Percentiles rank a stretch among this genome's conserved stretches.
These are phyloP conservation scores for Suhomyces sp. DNA, from an alignment of 805 yeast species.

Conservation along the genomic window DNA sequence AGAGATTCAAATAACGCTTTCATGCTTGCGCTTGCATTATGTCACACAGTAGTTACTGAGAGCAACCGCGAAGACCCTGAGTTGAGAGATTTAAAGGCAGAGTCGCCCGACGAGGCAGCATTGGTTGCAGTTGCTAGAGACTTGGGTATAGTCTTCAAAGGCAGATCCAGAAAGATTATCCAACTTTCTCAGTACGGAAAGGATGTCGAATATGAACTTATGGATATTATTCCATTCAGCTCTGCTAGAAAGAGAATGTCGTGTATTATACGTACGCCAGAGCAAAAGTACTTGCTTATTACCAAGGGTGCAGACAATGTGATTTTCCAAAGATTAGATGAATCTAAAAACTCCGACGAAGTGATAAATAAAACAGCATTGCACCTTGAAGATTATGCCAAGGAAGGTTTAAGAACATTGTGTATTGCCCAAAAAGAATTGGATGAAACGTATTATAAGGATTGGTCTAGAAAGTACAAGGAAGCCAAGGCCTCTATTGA, in stretches of 20 bases:
- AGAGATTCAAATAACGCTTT: conserved; percentile 52
- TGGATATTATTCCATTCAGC: conserved; percentile 60
- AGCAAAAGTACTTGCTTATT: conserved; percentile 44
- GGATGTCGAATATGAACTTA: conserved; percentile 42
- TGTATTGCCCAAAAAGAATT: conserved; percentile 62
- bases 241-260: conserved; percentile 80
- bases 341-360: conserved; percentile 43
- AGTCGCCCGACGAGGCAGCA: conserved; percentile 83
- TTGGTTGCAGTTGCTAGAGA: conserved; percentile 75
- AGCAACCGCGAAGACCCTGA: conserved; percentile 35
- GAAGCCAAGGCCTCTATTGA: conserved; percentile 57
- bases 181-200: conserved; percentile 45
- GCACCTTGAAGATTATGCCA: conserved; percentile 66
- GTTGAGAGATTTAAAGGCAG: conserved; percentile 60
- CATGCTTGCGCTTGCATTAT: conserved; percentile 63
- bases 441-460: conserved; percentile 40
- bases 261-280: conserved; percentile 51
- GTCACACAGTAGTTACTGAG: conserved; percentile 75
- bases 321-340: conserved; percentile 44
- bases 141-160: conserved; percentile 61
- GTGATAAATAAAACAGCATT: conserved; percentile 55
- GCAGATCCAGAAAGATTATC: conserved; percentile 49
- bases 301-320: conserved; percentile 78
- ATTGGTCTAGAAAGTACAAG: conserved; percentile 56
- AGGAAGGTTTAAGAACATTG: conserved; percentile 75